phyloP scores from a whole-genome alignment of 1,139 yeast genomes.

The Saccharomycopsis hybrid region DNA sequence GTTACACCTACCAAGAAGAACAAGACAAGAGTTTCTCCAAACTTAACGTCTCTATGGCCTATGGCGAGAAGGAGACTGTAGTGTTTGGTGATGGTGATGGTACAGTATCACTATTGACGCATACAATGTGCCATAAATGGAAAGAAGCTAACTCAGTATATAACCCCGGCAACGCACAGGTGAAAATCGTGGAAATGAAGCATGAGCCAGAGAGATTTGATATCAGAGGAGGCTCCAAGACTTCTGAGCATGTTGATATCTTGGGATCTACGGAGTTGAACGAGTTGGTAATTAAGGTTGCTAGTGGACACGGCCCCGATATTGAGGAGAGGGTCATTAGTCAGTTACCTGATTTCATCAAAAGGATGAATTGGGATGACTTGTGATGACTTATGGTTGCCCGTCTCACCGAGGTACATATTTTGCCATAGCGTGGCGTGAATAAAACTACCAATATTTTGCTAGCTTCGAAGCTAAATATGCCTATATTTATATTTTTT shows the following conservation, averaged over 20 bases:
- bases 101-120: constrained; percentile 82
- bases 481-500: no score
- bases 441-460: no score
- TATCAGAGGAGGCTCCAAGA: constrained; percentile 93
- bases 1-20: constrained; percentile 75
- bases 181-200: constrained; percentile 80
- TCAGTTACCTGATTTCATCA: constrained; percentile 52
- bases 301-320: constrained; percentile 66
- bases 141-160: constrained; percentile 59
- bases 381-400: no score
- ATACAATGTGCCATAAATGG: constrained; percentile 81
- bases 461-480: no score
- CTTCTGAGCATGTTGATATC: constrained; percentile 97
- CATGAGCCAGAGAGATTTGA: constrained; percentile 94
- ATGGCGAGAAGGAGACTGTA: constrained; percentile 53
- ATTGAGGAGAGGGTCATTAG: constrained; percentile 60
- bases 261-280: constrained; percentile 89
- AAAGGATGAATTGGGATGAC: constrained; percentile 38
- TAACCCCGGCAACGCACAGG: constrained; percentile 72
- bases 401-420: no score
- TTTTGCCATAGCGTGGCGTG: no score
- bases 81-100: constrained; percentile 92
- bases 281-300: constrained; percentile 75
- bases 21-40: constrained; percentile 38
- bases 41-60: constrained; percentile 59